These are phyloP conservation scores for Quillaja saponaria DNA, from an alignment of 306 rosid species.

Conservation along the genomic window DNA sequence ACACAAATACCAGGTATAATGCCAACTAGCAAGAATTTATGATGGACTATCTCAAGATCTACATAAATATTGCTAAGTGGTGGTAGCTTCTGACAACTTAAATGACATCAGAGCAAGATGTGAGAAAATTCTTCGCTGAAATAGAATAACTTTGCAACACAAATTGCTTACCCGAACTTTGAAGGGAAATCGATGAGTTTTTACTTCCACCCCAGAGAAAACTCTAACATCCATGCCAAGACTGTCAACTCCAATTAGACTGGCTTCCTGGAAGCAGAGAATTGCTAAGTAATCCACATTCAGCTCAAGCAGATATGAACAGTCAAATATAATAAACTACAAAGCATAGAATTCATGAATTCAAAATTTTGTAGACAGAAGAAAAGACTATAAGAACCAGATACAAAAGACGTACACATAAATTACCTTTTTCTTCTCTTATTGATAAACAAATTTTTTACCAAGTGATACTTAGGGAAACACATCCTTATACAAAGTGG, in stretches of 20 bases:
- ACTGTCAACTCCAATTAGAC: conserved; percentile 82
- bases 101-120: too few relatives aligned
- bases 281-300: conserved; percentile 19
- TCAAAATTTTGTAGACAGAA: background rate
- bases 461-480: too few relatives aligned
- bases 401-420: background rate
- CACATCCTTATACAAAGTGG: too few relatives aligned
- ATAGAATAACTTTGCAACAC: conserved; percentile 14
- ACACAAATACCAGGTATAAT: too few relatives aligned
- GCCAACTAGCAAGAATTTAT: too few relatives aligned
- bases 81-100: too few relatives aligned
- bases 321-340: background rate
- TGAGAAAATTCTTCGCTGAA: conserved; percentile 2
- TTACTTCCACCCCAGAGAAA: conserved; percentile 63
- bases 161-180: conserved; percentile 67
- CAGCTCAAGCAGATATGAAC: conserved; percentile 6
- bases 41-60: too few relatives aligned
- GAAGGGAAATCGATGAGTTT: conserved; percentile 85
- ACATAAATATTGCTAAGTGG: too few relatives aligned
- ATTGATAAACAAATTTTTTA: too few relatives aligned
- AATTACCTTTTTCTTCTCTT: too few relatives aligned
- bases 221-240: conserved; percentile 91
- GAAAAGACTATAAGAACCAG: background rate
- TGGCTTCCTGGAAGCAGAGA: conserved; percentile 67
- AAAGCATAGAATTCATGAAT: background rate